Percentiles rank a stretch among this genome's conserved stretches.
These are phyloP conservation scores for Flaveria linearis DNA, from an alignment of 129 eudicot genomes.

Conservation along the genomic window DNA sequence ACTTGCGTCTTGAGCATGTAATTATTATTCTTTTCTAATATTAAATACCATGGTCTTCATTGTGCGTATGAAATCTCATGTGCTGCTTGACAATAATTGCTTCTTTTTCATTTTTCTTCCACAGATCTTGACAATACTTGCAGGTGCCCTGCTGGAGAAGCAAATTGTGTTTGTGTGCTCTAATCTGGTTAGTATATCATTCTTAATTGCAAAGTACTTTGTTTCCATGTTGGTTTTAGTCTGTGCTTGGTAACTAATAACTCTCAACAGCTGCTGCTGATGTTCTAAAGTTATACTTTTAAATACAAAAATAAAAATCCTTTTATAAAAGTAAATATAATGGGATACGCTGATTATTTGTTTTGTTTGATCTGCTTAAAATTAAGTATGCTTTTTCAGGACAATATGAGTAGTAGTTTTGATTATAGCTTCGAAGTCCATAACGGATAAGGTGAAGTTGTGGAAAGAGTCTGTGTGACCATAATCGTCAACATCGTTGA, in stretches of 20 bases:
- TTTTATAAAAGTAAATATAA: neutral
- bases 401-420: too few species aligned
- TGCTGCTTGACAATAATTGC: neutral
- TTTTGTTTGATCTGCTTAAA: conserved; percentile 5
- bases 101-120: neutral
- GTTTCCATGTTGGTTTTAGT: conserved; percentile 3
- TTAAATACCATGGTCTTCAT: too few species aligned
- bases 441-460: too few species aligned
- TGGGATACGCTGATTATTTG: too few species aligned
- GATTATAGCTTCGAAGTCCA: too few species aligned
- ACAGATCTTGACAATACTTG: conserved; percentile 85
- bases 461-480: too few species aligned
- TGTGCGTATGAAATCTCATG: neutral
- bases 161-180: conserved; percentile 85
- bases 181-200: conserved; percentile 56
- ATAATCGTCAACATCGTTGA: too few species aligned
- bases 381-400: too few species aligned
- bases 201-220: conserved; percentile 2
- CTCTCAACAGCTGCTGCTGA: neutral
- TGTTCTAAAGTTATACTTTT: too few species aligned
- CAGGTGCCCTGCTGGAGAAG: conserved; percentile 95
- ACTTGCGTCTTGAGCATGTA: conserved; percentile 95
- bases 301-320: neutral
- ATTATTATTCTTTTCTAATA: conserved; percentile 22
- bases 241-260: neutral